Base-by-base conservation (phyloP, 2,329 filamentous ascomycete genomes). In the Alternaria triticina region DNA sequence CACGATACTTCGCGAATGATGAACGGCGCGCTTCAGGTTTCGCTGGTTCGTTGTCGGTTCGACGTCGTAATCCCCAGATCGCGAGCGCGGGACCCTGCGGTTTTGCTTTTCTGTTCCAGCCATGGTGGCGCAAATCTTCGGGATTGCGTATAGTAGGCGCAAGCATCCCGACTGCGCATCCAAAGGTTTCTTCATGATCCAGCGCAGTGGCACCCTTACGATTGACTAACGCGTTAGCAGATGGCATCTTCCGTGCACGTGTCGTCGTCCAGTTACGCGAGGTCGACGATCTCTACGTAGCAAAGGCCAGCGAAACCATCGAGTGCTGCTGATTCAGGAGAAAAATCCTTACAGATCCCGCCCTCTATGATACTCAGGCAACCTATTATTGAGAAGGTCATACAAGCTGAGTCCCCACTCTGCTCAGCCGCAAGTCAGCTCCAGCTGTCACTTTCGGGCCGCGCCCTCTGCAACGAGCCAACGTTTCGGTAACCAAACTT, bases 401-500 rank as follows among this genome's bases (percentile, higher is more conserved):
- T 52, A n/a, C 33, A 40, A 36, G 28, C 15, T 23, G 22, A 23
- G 20, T 36, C 30, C 13, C 49, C 28, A 51, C 30, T 23, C 28
- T 7, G 22, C 28, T 22, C 33, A 36, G 49, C 49, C 28, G 23
- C 28, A 52, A 33, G 20, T 52, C 49, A 36, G 49, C 49, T 20
- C 17, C 13, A 22, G 33, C 49, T 23, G 49, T 33, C 27, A 52
- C 28, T 36, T 44, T 54, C 51, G 36, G 23, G 30, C 13, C 22
- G 27, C 49, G 12, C 59, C 28, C 28, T 52, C 9, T 28, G 22
- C 30, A 47, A 33, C 40, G 25, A 47, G 44, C 44, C 22, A 25
- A 43, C 36, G 49, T 54, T 55, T 55, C 50, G 45, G 57, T 27
- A 27, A 54, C 44, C 27, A 59, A 47, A 50, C 55, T 62, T 36